Evolutionary conservation across 768 basidiomycete species (phyloP), one percentile per base, ranked within the genome.

Genomic region (Leccinellum luteum): DNA sequence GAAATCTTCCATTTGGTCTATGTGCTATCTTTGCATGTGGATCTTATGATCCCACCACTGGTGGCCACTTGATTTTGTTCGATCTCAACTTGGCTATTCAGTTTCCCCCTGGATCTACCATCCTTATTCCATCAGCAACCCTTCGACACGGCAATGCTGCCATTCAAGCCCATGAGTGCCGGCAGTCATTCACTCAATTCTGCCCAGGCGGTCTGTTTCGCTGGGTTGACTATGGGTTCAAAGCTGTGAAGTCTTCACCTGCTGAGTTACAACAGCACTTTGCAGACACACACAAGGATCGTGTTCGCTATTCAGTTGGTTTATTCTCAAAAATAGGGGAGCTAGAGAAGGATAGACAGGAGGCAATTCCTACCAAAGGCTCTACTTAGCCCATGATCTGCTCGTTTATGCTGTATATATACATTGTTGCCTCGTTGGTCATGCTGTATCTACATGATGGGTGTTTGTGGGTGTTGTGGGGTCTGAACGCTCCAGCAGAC

Each of bases 1-100:
- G 48, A 4, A 78, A 79, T 44, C 51, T 71, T 0, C 60, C 73
- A 0, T 66, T 58, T 48, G 74, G 74, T 0, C 66, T 68, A 62
- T 79, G 76, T 45, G 64, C 63, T 0, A 71, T 78, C 14, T 65
- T 60, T 1, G 64, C 73, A 0, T 50, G 70, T 1, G 76, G 75
- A 3, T 44, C 19, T 1, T 51, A 30, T 9, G 25, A 60, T 5
- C 47, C 55, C 0, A 13, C 2, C 3, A 0, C 4, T 0, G 52
- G 52, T 0, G 52, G 17, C 19, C 48, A 17, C 51, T 28, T 38
- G 13, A 21, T 60, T 2, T 15, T 60, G 1, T 60, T 54, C 9
- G 17, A 45, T 3, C 23, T 60, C 0, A 4, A 10, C 0, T 9
- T 57, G 1, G 52, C 34, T n/a, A n/a, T n/a, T n/a, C n/a, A n/a